phyloP scores from a whole-genome alignment of 2,329 filamentous ascomycete species.

The Diaporthe longicolla region DNA sequence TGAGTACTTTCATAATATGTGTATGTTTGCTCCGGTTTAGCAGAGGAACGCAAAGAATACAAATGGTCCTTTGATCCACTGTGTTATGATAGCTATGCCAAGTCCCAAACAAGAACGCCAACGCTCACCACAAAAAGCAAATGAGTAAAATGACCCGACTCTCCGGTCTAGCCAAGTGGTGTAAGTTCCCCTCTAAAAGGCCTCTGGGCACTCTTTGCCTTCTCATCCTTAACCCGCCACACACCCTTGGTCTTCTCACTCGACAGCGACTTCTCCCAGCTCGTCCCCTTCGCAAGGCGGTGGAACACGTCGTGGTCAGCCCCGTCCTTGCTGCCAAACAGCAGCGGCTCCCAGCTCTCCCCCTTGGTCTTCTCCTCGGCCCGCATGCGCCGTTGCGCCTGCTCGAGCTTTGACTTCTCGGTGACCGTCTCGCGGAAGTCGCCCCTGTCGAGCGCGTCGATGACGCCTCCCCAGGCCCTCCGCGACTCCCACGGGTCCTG shows the following conservation, averaged over 20 bases:
- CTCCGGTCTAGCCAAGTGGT: conserved; percentile 48
- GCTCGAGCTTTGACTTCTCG: conserved; percentile 86
- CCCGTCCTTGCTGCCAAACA: conserved; percentile 50
- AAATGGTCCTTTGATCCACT: too few relatives aligned
- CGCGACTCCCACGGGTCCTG: conserved; percentile 87
- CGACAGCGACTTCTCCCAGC: conserved; percentile 48
- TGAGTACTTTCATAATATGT: too few relatives aligned
- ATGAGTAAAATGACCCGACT: not conserved
- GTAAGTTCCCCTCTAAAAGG: conserved; percentile 53
- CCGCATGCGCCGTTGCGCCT: conserved; percentile 82
- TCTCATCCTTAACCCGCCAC: conserved; percentile 52
- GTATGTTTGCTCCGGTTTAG: too few relatives aligned
- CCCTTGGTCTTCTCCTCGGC: conserved; percentile 72
- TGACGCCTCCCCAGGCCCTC: conserved; percentile 84
- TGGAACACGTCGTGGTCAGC: conserved; percentile 52
- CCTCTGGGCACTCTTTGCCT: conserved; percentile 46
- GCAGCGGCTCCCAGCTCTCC: conserved; percentile 57
- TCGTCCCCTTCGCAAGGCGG: conserved; percentile 48
- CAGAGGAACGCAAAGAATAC: too few relatives aligned
- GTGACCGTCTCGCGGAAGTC: conserved; percentile 80
- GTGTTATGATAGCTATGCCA: not conserved
- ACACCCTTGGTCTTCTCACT: conserved; percentile 56
- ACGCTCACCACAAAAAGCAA: conserved; percentile 42
- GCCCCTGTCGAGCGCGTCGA: conserved; percentile 77
- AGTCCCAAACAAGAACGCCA: conserved; percentile 42